Evolutionary conservation across 2,329 filamentous ascomycete genomes (phyloP).

Genomic region (Grosmannia huntii): DNA sequence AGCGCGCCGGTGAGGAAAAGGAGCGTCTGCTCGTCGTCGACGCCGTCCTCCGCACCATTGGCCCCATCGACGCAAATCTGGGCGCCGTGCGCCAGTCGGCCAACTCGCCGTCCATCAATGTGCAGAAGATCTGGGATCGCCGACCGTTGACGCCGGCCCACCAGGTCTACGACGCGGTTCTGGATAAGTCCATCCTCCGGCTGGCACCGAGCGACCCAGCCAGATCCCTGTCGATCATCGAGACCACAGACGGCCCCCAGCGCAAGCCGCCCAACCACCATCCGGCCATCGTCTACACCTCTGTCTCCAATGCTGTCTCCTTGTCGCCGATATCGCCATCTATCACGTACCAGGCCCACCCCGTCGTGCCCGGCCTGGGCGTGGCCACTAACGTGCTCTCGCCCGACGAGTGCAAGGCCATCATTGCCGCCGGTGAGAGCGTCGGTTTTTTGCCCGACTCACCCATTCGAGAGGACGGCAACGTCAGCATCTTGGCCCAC

Average conservation of each 20-base stretch:
- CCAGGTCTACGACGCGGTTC: constrained; percentile 42
- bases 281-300: constrained; percentile 51
- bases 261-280: constrained; percentile 58
- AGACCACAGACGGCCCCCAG: constrained; percentile 44
- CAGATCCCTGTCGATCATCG: constrained; percentile 41
- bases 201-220: constrained; percentile 23
- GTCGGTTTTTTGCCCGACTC: constrained; percentile 56
- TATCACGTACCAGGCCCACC: constrained; percentile 46
- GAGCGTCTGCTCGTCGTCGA: constrained; percentile 50
- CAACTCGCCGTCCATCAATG: constrained; percentile 34
- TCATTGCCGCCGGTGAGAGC: constrained; percentile 53
- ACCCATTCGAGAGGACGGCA: constrained; percentile 51
- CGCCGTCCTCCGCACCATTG: constrained; percentile 49
- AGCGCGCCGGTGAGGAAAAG: constrained; percentile 32
- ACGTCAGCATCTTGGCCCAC: constrained; percentile 53
- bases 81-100: constrained; percentile 9
- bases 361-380: constrained; percentile 47
- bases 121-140: constrained; percentile 50
- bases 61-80: constrained; percentile 41
- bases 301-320: constrained; percentile 40
- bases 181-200: constrained; percentile 41
- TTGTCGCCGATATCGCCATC: constrained; percentile 30
- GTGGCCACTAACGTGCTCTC: constrained; percentile 49
- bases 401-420: constrained; percentile 47
- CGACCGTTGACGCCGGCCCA: constrained; percentile 24